Percentiles rank a stretch among this genome's conserved stretches.
Conservation (phyloP, 495 filamentous ascomycete genomes). For the Xylaria flabelliformis region DNA sequence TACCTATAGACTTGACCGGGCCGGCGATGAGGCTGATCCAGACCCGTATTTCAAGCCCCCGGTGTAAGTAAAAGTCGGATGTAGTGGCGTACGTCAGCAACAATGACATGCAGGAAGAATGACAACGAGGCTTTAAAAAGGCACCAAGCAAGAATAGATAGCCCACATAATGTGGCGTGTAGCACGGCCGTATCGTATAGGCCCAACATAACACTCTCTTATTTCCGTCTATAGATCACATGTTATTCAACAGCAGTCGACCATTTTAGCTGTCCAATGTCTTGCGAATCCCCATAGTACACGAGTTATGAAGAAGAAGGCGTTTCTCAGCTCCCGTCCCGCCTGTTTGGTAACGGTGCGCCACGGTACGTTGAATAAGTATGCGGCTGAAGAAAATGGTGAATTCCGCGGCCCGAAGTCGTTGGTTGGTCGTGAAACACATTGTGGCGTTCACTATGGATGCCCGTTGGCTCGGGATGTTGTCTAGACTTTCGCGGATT, state of each 20-base stretch:
- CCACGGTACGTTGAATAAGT: neutral
- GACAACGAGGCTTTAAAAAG: neutral
- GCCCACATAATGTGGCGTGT: neutral
- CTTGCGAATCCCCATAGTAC: neutral
- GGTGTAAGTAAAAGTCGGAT: neutral
- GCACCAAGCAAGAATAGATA: neutral
- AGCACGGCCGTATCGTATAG: neutral
- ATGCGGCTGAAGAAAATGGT: conserved; percentile 3
- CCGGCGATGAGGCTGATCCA: neutral
- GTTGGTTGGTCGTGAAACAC: conserved; percentile 11
- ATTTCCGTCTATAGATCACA: neutral
- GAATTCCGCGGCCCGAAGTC: conserved; percentile 3
- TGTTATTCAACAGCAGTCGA: neutral
- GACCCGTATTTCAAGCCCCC: neutral
- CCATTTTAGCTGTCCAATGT: neutral
- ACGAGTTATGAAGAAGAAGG: neutral
- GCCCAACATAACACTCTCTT: neutral
- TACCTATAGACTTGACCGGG: neutral
- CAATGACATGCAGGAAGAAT: neutral
- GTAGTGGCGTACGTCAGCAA: neutral
- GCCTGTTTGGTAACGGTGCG: neutral
- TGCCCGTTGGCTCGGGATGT: neutral
- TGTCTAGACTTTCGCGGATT: conserved; percentile 8
- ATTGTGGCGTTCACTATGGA: neutral
- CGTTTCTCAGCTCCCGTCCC: conserved; percentile 1